Evolutionary conservation across 768 basidiomycete genomes (phyloP), one percentile per base, ranked within the genome.

Genomic region (Calocybe cyanea): DNA sequence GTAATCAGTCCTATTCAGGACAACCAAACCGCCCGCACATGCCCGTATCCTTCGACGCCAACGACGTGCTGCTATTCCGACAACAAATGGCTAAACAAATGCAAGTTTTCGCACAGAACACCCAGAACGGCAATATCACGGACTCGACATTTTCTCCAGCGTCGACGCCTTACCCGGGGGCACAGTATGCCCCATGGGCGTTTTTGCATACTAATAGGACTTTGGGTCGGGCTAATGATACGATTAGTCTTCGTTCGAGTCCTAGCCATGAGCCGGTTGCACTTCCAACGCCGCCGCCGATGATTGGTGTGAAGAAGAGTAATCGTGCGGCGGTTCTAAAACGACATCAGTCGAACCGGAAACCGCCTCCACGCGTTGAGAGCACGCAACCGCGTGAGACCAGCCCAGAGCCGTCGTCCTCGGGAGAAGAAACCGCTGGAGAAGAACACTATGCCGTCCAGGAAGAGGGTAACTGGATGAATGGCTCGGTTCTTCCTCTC

Each of bases 351-450:
- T 54, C 64, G 18, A 56, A 53, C 30, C 64, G 81, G 28, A 81
- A 81, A 57, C 83, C 81, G 1, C 87, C 87, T 1, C 86, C 85
- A 8, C 72, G 87, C 10, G 87, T 90, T 14, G 84, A 88, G 55
- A 89, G 86, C 54, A 91, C 87, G 0, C 86, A 89, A 55, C 87
- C 87, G 6, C 68, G 87, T 33, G 87, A 90, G 53, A 89, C 87
- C 9, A 87, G 83, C 51, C 87, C 85, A 0, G 87, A 89, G 65
- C 75, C 78, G 36, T 83, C 81, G 8, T 81, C 82, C 0, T 82
- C 79, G 14, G 86, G 86, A 1, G 87, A 90, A 59, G 86, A 87
- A 62, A 88, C 84, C 1, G 85, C 86, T 0, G 87, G 85, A 0
- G 87, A 87, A 57, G 77, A 69, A 19, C 52, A 53, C 23, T 68